Percentiles rank a stretch among this genome's conserved stretches.
Conservation (phyloP, 2,329 filamentous ascomycete species). For the Aspergillus carbonarius region DNA sequence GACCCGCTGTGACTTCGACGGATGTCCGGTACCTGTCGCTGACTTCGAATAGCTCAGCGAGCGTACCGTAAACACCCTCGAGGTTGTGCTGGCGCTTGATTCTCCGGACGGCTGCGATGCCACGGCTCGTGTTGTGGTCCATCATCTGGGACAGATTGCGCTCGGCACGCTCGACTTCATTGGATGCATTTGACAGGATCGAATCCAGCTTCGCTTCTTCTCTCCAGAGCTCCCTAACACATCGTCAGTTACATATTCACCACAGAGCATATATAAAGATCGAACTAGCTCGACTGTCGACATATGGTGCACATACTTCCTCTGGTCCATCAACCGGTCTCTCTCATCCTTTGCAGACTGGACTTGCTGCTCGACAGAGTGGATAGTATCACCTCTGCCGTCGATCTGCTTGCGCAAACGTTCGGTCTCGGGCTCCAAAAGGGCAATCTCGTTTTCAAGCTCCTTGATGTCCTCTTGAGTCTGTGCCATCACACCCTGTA, state of each 20-base stretch:
- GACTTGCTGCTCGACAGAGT: conserved; percentile 70
- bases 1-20: conserved; percentile 88
- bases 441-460: conserved; percentile 68
- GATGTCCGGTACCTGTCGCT: conserved; percentile 81
- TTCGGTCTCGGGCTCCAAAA: conserved; percentile 71
- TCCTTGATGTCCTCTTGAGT: conserved; percentile 77
- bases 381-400: conserved; percentile 72
- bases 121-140: conserved; percentile 83
- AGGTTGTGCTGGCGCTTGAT: conserved; percentile 78
- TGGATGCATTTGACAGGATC: conserved; percentile 70
- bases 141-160: conserved; percentile 77
- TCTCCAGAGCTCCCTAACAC: conserved; percentile 65
- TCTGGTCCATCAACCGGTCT: conserved; percentile 78
- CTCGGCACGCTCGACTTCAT: conserved; percentile 76
- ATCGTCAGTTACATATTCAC: conserved; percentile 11
- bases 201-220: conserved; percentile 86
- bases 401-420: conserved; percentile 71
- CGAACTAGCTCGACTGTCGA: neutral
- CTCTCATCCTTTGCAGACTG: conserved; percentile 74
- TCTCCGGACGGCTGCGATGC: conserved; percentile 80
- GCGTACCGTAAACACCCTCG: conserved; percentile 83
- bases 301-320: conserved; percentile 56
- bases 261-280: neutral
- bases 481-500: conserved; percentile 81
- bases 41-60: conserved; percentile 90